phyloP scores from a whole-genome alignment of 352 stramenopile species.

The Pythium myriotylum region DNA sequence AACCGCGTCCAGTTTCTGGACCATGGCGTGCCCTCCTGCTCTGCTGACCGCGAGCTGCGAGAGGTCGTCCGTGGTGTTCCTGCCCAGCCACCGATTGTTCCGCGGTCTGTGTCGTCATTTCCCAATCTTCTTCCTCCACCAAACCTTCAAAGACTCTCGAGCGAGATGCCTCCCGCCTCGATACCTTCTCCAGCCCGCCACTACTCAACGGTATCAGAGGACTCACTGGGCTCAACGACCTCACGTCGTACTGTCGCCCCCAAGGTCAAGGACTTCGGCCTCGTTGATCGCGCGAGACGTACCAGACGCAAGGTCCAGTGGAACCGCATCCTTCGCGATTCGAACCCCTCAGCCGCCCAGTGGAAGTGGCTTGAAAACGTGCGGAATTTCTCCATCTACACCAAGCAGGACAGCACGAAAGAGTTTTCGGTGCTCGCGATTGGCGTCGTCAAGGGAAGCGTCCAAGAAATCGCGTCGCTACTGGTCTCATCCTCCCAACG shows the following conservation, averaged over 20 bases:
- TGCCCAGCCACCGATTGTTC: too few relatives aligned
- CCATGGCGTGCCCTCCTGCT: too few relatives aligned
- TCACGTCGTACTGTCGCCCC: slow-evolving; percentile 3
- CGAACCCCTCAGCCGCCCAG: neutral
- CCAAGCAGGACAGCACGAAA: neutral
- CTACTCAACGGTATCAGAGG: neutral
- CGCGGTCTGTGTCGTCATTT: too few relatives aligned
- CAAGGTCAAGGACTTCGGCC: neutral
- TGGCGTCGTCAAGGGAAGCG: slow-evolving; percentile 8
- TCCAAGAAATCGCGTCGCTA: slow-evolving; percentile 14
- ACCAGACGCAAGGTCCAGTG: slow-evolving; percentile 16
- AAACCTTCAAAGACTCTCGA: too few relatives aligned
- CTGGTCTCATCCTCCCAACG: neutral
- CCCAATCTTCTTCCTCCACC: too few relatives aligned
- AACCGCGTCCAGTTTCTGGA: too few relatives aligned
- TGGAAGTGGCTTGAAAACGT: slow-evolving; percentile 27
- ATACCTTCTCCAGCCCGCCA: neutral
- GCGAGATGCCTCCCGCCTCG: neutral
- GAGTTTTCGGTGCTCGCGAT: slow-evolving; percentile 18
- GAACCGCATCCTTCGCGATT: slow-evolving; percentile 11
- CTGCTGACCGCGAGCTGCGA: too few relatives aligned
- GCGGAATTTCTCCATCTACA: slow-evolving; percentile 22
- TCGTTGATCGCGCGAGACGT: neutral
- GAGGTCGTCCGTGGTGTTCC: too few relatives aligned
- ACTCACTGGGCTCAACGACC: neutral